phyloP scores from a whole-genome alignment of 352 stramenopile species.

The Phytophthora sp. region DNA sequence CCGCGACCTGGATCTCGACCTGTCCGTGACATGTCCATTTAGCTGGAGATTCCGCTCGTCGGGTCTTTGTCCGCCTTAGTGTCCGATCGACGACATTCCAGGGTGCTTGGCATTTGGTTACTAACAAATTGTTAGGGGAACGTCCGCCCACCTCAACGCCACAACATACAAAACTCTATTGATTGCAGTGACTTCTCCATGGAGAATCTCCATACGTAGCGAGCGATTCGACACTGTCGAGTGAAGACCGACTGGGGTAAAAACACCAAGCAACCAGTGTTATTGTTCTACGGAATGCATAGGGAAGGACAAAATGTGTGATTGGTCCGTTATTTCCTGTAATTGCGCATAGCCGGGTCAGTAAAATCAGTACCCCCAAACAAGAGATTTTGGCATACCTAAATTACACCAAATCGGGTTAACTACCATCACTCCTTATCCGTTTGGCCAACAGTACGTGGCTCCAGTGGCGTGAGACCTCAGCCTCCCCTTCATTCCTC shows the following conservation, averaged over 20 bases:
- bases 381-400: too few species aligned
- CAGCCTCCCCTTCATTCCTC: conserved; percentile 33
- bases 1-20: not conserved
- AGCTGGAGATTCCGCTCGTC: conserved; percentile 15
- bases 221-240: too few species aligned
- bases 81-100: conserved; percentile 22
- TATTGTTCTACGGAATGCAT: conserved; percentile 13
- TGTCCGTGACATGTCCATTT: conserved; percentile 15
- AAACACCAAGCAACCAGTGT: not conserved
- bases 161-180: conserved; percentile 10
- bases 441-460: too few species aligned
- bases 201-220: too few species aligned
- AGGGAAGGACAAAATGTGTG: conserved; percentile 1
- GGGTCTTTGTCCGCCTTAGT: conserved; percentile 16
- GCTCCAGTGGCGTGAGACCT: conserved; percentile 4
- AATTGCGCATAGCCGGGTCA: not conserved
- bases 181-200: too few species aligned
- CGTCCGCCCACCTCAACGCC: conserved; percentile 9
- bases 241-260: too few species aligned
- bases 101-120: conserved; percentile 8
- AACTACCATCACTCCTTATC: not conserved
- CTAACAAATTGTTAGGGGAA: not conserved
- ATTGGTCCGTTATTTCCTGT: conserved; percentile 16
- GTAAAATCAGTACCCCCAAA: too few species aligned
- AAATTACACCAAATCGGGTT: too few species aligned